Evolutionary conservation across 2,329 filamentous ascomycete genomes (phyloP).

Genomic region (Neonectria neomacrospora): DNA sequence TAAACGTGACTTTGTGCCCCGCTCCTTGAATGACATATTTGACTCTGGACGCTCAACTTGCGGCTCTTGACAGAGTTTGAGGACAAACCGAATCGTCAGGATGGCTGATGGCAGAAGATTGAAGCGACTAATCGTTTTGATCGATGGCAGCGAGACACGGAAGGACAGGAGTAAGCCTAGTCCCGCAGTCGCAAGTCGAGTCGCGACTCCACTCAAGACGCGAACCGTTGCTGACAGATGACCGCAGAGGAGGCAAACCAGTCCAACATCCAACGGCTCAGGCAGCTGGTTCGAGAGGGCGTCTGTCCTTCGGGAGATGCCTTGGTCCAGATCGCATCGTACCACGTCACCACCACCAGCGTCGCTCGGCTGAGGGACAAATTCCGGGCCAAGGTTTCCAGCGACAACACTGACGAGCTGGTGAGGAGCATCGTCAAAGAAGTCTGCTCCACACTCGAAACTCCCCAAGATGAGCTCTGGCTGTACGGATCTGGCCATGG

Average conservation of each 20-base stretch:
- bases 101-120: conserved; percentile 34
- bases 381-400: conserved; percentile 22
- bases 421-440: conserved; percentile 38
- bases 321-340: conserved; percentile 33
- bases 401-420: conserved; percentile 32
- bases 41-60: neutral
- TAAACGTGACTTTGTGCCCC: neutral
- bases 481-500: conserved; percentile 41
- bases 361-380: conserved; percentile 31
- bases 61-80: neutral
- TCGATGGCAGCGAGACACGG: conserved; percentile 34
- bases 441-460: conserved; percentile 29
- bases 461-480: conserved; percentile 40
- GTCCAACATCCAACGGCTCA: conserved; percentile 36
- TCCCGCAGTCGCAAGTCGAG: neutral
- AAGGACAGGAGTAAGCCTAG: conserved; percentile 26
- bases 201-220: neutral
- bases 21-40: neutral
- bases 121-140: conserved; percentile 36
- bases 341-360: conserved; percentile 27
- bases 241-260: conserved; percentile 33
- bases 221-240: conserved; percentile 14
- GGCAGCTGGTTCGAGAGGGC: conserved; percentile 32
- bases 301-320: conserved; percentile 12
- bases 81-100: neutral